Evolutionary conservation across 164 flowering plant species (phyloP).

Genomic region (Amborella trichopoda): DNA sequence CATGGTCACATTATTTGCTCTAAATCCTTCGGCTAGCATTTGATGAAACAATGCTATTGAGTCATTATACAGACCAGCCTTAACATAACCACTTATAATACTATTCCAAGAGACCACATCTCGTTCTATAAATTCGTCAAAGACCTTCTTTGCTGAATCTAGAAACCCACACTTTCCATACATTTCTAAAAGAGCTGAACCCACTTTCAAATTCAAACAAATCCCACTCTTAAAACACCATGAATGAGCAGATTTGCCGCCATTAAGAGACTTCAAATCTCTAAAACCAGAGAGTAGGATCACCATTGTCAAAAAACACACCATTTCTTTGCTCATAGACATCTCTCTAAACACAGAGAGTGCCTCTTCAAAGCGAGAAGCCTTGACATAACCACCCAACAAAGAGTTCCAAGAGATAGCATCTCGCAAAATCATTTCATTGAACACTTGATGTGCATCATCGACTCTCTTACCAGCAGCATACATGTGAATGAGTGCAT

Average conservation of each 20-base stretch:
- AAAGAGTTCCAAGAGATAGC: constrained; percentile 40
- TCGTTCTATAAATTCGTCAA: constrained; percentile 14
- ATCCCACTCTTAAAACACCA: constrained; percentile 30
- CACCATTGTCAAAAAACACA: constrained; percentile 13
- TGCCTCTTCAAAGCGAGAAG: constrained; percentile 14
- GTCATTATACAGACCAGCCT: constrained; percentile 20
- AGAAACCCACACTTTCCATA: constrained; percentile 25
- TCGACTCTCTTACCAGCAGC: constrained; percentile 17
- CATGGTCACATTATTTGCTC: constrained; percentile 36
- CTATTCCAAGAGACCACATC: constrained; percentile 40
- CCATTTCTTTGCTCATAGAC: constrained; percentile 10
- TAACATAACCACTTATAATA: constrained; percentile 33
- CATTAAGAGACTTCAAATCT: constrained; percentile 11
- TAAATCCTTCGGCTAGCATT: constrained; percentile 20
- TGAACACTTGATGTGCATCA: constrained; percentile 33
- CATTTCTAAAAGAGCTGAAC: constrained; percentile 24
- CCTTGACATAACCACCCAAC: constrained; percentile 34
- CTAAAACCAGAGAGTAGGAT: constrained; percentile 18
- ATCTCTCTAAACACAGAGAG: constrained; percentile 21
- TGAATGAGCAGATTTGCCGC: constrained; percentile 25
- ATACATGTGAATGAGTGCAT: constrained; percentile 30
- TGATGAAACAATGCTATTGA: constrained; percentile 15
- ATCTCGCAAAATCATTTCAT: constrained; percentile 29
- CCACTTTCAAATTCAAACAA: constrained; percentile 17
- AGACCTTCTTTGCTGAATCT: constrained; percentile 15